A percentile compares a stretch with the other conserved stretches of the same genome.
Conservation (phyloP, 2,329 filamentous ascomycete species). For the Ascochyta fabae region DNA sequence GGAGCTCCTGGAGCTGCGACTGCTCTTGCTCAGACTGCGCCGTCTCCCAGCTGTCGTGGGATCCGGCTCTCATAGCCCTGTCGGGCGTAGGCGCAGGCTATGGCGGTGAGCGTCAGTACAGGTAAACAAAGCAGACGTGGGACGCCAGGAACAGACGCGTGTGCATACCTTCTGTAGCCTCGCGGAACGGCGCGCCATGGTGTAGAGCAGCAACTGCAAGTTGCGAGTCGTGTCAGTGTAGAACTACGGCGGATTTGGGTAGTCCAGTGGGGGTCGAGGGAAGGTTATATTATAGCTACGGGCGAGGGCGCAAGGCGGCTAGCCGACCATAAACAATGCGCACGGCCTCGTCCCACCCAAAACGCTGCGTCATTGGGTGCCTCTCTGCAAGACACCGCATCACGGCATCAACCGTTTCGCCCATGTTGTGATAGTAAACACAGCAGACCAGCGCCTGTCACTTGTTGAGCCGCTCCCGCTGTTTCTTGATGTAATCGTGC, state of each 20-base stretch:
- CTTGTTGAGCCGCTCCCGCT: constrained; percentile 12
- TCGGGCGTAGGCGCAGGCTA: constrained; percentile 39
- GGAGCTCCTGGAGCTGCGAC: constrained; percentile 21
- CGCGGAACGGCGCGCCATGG: constrained; percentile 48
- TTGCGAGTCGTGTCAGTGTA: constrained; percentile 13
- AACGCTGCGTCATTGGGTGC: constrained; percentile 14
- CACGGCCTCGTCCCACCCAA: constrained; percentile 9
- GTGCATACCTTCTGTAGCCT: constrained; percentile 45
- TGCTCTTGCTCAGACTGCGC: constrained; percentile 30
- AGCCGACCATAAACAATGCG: constrained; percentile 14
- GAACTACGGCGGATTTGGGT: constrained; percentile 26
- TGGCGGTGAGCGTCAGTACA: constrained; percentile 27
- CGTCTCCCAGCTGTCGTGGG: constrained; percentile 38
- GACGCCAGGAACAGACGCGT: background rate
- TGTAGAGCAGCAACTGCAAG: constrained; percentile 20
- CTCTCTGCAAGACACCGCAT: constrained; percentile 2
- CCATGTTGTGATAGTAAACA: constrained; percentile 19
- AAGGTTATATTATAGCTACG: constrained; percentile 9
- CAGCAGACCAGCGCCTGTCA: constrained; percentile 10
- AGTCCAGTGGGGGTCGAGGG: constrained; percentile 35
- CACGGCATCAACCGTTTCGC: constrained; percentile 7
- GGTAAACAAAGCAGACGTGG: constrained; percentile 37
- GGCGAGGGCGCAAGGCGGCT: constrained; percentile 7
- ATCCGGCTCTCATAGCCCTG: constrained; percentile 17
- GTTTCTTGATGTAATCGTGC: constrained; percentile 1